phyloP scores from a whole-genome alignment of 1,284 basidiomycete genomes.

The Sporisorium scitamineum region DNA sequence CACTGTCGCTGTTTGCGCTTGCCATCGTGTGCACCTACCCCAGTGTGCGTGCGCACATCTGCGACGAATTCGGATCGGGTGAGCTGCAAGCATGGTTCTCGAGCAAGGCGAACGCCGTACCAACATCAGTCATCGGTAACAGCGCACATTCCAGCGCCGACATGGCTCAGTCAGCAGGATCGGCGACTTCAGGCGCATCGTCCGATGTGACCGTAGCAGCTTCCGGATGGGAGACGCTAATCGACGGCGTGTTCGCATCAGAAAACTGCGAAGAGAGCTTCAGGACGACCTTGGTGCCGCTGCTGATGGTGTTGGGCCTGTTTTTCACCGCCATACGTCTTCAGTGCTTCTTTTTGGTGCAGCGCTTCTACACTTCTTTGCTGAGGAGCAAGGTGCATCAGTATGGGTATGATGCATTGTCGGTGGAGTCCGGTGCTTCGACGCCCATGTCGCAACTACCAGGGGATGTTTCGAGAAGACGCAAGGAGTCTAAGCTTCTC shows the following conservation, averaged over 20 bases:
- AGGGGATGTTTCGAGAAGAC: constrained; percentile 7
- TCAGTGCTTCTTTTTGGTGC: constrained; percentile 52
- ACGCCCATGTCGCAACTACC: constrained; percentile 26
- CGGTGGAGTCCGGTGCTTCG: constrained; percentile 16
- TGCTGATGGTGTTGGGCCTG: constrained; percentile 43
- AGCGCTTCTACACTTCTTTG: constrained; percentile 31
- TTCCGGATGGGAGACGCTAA: constrained; percentile 46
- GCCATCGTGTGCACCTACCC: constrained; percentile 55
- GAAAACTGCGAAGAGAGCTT: constrained; percentile 59
- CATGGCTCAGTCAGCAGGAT: neutral
- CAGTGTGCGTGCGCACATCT: constrained; percentile 45
- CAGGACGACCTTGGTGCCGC: constrained; percentile 39
- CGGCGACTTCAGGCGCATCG: neutral
- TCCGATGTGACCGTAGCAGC: constrained; percentile 26
- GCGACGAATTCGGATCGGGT: constrained; percentile 52
- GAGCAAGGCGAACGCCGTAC: neutral
- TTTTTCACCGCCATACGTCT: constrained; percentile 45
- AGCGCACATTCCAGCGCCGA: neutral
- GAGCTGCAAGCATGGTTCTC: constrained; percentile 40
- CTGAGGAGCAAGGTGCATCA: constrained; percentile 34
- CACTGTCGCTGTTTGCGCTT: constrained; percentile 52
- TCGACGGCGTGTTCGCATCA: constrained; percentile 47
- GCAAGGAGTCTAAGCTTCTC: constrained; percentile 37
- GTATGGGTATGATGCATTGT: constrained; percentile 25
- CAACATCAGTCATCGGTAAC: neutral